Percentiles rank a stretch among this genome's conserved stretches.
phyloP scores from a whole-genome alignment of 78 protist genomes.

The Ministeria vibrans region DNA sequence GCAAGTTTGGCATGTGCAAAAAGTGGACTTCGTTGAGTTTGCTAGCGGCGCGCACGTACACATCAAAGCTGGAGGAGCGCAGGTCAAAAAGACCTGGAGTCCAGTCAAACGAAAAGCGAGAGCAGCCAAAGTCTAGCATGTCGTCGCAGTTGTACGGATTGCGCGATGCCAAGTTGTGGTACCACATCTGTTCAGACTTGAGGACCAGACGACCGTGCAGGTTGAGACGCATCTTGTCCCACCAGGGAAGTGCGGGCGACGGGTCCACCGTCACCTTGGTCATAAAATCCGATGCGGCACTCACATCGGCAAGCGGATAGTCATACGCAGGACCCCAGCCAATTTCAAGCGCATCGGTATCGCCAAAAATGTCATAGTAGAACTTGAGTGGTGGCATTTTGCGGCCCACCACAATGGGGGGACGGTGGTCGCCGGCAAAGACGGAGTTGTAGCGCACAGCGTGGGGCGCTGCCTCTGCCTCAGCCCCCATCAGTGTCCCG shows the following conservation, averaged over 20 bases:
- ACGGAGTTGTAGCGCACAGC: background rate
- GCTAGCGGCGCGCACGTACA: too few species aligned
- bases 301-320: background rate
- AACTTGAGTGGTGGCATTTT: conserved; percentile 1
- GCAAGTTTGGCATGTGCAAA: too few species aligned
- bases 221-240: background rate
- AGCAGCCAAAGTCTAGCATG: too few species aligned
- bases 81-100: too few species aligned
- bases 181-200: too few species aligned
- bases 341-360: background rate
- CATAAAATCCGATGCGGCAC: background rate
- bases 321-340: background rate
- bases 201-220: background rate
- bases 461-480: background rate
- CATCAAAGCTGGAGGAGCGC: too few species aligned
- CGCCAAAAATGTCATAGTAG: background rate
- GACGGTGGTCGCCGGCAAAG: background rate
- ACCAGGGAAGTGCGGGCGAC: background rate
- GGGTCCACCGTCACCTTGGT: background rate
- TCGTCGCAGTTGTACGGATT: too few species aligned
- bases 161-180: too few species aligned
- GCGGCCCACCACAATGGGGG: background rate
- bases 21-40: too few species aligned
- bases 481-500: background rate
- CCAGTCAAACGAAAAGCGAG: too few species aligned